Evolutionary conservation across 108 stramenopile species (phyloP).

Genomic region (Skeletonema costatum): DNA sequence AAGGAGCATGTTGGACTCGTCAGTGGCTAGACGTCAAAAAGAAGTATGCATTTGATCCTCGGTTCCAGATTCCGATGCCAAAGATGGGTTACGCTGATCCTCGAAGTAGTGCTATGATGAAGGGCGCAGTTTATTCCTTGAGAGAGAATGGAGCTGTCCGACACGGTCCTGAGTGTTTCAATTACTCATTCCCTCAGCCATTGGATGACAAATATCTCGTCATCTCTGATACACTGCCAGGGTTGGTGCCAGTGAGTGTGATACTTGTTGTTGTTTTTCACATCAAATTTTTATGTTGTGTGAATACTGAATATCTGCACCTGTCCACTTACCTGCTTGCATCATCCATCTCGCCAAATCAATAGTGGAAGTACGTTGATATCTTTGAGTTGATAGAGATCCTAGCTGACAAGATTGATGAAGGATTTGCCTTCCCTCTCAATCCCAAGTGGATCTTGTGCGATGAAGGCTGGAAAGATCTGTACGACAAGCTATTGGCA

Average conservation of each 20-base stretch:
- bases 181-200: slow-evolving; percentile 13
- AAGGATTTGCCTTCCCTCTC: slow-evolving; percentile 12
- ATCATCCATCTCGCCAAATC: neutral
- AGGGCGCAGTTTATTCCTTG: neutral
- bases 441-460: slow-evolving; percentile 24
- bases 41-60: neutral
- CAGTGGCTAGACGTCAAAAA: neutral
- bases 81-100: slow-evolving; percentile 19
- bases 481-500: slow-evolving; percentile 14
- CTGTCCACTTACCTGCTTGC: too few relatives aligned
- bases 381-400: neutral
- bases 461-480: slow-evolving; percentile 22
- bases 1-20: neutral
- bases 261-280: neutral
- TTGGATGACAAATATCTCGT: slow-evolving; percentile 20
- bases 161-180: slow-evolving; percentile 24
- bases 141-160: slow-evolving; percentile 11
- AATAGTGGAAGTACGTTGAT: slow-evolving; percentile 22
- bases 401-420: slow-evolving; percentile 4
- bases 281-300: too few relatives aligned
- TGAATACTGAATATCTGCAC: too few relatives aligned
- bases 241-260: slow-evolving; percentile 1
- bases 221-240: slow-evolving; percentile 8
- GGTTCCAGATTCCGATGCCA: neutral
- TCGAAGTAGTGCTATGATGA: neutral